Base-by-base conservation (phyloP, 257 asterid species). In the Ligustrum vulgare region DNA sequence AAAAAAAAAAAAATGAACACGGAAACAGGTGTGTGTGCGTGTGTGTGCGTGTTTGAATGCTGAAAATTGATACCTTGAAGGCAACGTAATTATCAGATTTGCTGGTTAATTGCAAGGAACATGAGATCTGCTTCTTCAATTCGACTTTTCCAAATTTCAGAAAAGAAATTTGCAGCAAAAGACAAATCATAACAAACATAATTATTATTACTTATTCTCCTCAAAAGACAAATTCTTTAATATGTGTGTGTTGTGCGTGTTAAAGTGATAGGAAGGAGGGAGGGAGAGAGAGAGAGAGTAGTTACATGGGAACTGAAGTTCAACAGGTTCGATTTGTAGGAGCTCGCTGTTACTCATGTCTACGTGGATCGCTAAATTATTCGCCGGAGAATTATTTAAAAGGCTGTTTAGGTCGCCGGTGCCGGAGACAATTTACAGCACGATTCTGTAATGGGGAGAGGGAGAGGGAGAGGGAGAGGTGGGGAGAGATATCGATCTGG, bases 111-210 rank as follows among this genome's bases (percentile, higher is more conserved):
- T 85, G 89, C 89, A 92, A 75, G 72, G 94, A 85, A 81, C 97
- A 90, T 64, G 91, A 77, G 91, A 92, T 92, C 93, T 90, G 97
- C 89, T 88, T 90, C 89, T 86, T 90, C 91, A 90, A 83, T 85
- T 90, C 96, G 62, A 92, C 97, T 86, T 45, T n/a, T 37, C 75
- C 62, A 63, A 67, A 34, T 41, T 35, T 23, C 31, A 36, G 45
- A 86, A 39, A 67, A 75, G 54, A 76, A 35, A 60, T 36, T 28
- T 34, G 72, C 39, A 41, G 20, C 78, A 33, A 67, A 67, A 47
- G 74, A 18, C 80, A 76, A 85, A 87, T 88, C 90, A 51, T 45
- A 65, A 33, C 34, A 6, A 77, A 64, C 22, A 72, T 3, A 75
- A 82, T 47, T 47, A 75, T 28, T 28, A 28, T 28, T 28, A 77